Percentiles rank a stretch among this genome's conserved stretches.
These are phyloP conservation scores for Lolium multiflorum DNA, from an alignment of 176 grass and related monocot species.

Conservation along the genomic window DNA sequence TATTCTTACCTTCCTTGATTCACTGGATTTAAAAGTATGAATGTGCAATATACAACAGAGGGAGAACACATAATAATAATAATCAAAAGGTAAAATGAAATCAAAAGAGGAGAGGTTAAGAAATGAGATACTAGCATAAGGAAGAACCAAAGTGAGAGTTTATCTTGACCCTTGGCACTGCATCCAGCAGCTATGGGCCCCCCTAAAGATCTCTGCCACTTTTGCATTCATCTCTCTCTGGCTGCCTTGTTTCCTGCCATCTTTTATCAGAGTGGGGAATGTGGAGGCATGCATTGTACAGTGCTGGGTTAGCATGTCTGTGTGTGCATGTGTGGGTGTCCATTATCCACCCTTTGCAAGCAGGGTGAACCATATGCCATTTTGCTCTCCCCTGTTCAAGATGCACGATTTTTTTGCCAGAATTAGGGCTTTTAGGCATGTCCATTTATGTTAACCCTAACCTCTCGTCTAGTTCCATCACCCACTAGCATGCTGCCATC, in stretches of 20 bases:
- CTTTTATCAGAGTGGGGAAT: slow-evolving; percentile 82
- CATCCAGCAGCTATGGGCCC: slow-evolving; percentile 20
- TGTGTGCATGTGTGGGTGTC: slow-evolving; percentile 57
- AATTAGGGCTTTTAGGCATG: slow-evolving; percentile 67
- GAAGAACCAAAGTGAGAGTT: slow-evolving; percentile 59
- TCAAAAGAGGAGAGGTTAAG: slow-evolving; percentile 10
- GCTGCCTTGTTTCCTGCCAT: slow-evolving; percentile 58
- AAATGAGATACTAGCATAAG: slow-evolving; percentile 27
- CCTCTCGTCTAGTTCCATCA: slow-evolving; percentile 9
- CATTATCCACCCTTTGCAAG: slow-evolving; percentile 55
- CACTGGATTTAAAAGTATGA: slow-evolving; percentile 14
- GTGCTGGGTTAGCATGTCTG: slow-evolving; percentile 45
- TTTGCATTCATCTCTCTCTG: slow-evolving; percentile 67
- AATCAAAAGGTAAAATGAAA: background rate
- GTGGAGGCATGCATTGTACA: slow-evolving; percentile 76
- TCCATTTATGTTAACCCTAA: slow-evolving; percentile 62
- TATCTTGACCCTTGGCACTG: slow-evolving; percentile 50
- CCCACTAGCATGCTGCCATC: slow-evolving; percentile 48
- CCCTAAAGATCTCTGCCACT: slow-evolving; percentile 54
- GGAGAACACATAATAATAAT: slow-evolving; percentile 1
- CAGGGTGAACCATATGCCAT: slow-evolving; percentile 57
- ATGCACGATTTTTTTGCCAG: slow-evolving; percentile 43
- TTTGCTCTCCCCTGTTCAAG: slow-evolving; percentile 52
- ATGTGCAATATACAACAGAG: slow-evolving; percentile 2
- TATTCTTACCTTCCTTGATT: slow-evolving; percentile 39